phyloP scores from a whole-genome alignment of 805 yeast species.

The Candida gorgasii region DNA sequence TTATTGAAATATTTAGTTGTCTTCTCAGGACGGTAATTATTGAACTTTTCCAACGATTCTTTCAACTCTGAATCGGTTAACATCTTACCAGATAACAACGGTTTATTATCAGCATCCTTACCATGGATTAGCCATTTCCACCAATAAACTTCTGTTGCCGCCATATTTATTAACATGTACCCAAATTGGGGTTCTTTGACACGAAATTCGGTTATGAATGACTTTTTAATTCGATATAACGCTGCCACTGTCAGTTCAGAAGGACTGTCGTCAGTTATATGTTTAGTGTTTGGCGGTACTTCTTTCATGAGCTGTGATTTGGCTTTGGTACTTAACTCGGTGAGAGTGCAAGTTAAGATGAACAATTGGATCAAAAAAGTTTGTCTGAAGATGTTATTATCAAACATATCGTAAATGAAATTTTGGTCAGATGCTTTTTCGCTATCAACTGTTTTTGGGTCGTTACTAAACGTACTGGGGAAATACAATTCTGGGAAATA shows the following conservation, averaged over 20 bases:
- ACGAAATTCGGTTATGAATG: slow-evolving; percentile 23
- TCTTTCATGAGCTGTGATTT: slow-evolving; percentile 23
- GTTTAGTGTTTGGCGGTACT: slow-evolving; percentile 32
- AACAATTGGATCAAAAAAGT: slow-evolving; percentile 32
- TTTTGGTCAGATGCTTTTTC: slow-evolving; percentile 25
- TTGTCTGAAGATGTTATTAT: slow-evolving; percentile 26
- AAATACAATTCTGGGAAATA: slow-evolving; percentile 42
- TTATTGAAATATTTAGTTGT: slow-evolving; percentile 40
- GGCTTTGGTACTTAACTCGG: slow-evolving; percentile 26
- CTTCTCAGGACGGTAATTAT: slow-evolving; percentile 27
- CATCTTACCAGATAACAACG: slow-evolving; percentile 25
- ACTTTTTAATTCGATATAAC: slow-evolving; percentile 28
- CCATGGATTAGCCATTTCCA: slow-evolving; percentile 43
- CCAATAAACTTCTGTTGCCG: slow-evolving; percentile 34
- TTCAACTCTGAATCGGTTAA: slow-evolving; percentile 24
- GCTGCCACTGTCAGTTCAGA: slow-evolving; percentile 8
- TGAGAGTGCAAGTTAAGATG: slow-evolving; percentile 28
- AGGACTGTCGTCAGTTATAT: slow-evolving; percentile 33
- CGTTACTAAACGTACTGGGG: slow-evolving; percentile 26
- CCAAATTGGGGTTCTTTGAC: slow-evolving; percentile 27
- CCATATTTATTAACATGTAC: slow-evolving; percentile 27
- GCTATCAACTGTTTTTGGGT: slow-evolving; percentile 19
- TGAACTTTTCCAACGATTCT: slow-evolving; percentile 19
- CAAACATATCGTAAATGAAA: slow-evolving; percentile 25
- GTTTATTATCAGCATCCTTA: slow-evolving; percentile 32